Evolutionary conservation across 2,329 filamentous ascomycete genomes (phyloP).

Genomic region (Lachnellula occidentalis): DNA sequence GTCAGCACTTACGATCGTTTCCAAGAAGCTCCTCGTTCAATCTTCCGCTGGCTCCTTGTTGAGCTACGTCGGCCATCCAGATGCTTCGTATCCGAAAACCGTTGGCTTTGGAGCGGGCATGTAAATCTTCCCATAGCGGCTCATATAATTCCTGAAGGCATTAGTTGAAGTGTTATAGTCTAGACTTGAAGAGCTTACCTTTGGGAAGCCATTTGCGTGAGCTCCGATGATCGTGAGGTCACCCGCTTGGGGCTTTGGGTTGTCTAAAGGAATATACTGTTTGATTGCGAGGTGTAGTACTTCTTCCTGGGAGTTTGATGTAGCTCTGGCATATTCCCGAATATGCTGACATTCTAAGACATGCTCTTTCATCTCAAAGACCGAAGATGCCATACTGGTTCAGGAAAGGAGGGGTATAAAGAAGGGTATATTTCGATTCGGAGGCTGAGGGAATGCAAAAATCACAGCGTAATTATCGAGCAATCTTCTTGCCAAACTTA

Average conservation of each 20-base stretch:
- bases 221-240: constrained; percentile 81
- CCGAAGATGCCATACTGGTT: constrained; percentile 13
- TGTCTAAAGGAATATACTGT: constrained; percentile 77
- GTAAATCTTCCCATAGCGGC: constrained; percentile 81
- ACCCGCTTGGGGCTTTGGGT: constrained; percentile 60
- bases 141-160: constrained; percentile 75
- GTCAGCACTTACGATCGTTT: constrained; percentile 65
- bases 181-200: constrained; percentile 47
- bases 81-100: constrained; percentile 72
- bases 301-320: constrained; percentile 67
- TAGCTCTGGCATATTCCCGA: constrained; percentile 72
- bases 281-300: constrained; percentile 71
- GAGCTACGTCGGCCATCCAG: constrained; percentile 85
- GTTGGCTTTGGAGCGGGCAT: constrained; percentile 48
- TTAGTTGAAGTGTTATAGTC: background rate
- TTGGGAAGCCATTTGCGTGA: constrained; percentile 90
- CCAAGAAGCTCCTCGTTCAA: constrained; percentile 73
- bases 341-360: constrained; percentile 70
- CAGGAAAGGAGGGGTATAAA: constrained; percentile 8
- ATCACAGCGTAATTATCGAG: background rate
- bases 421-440: background rate
- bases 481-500: too few relatives aligned
- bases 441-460: background rate
- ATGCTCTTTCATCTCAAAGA: constrained; percentile 69
- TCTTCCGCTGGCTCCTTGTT: constrained; percentile 74